Base-by-base conservation (phyloP, 768 basidiomycete genomes). In the Termitomyces eurrhizus region DNA sequence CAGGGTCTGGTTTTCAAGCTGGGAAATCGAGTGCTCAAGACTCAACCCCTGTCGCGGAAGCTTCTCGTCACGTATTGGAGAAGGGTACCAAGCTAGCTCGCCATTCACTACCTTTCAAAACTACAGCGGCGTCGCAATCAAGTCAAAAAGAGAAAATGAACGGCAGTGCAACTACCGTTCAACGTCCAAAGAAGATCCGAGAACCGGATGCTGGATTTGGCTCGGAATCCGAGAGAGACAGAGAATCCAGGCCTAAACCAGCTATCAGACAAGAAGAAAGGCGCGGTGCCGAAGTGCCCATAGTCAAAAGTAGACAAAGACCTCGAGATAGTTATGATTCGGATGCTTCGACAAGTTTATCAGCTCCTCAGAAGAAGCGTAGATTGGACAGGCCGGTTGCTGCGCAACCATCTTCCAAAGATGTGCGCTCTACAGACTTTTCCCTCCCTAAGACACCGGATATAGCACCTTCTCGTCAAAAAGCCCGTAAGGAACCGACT, bases 1-100 rank as follows among this genome's bases (percentile, higher is more conserved):
- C 83, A 33, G 83, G 83, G 0, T 83, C 83, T 4, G 82, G 82
- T 3, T 82, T 75, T 64, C 75, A 73, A 60, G 73, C 70, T 7
- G 76, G 76, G 32, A 73, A 73, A 57, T 54, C 72, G n/a, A 64
- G 69, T 0, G 67, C 72, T 46, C 73, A 64, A 45, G 53, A 67
- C 52, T 21, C 58, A 6, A 45, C 21, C 52, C 45, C 49, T 39
- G 32, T 50, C 24, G 9, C 59, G 3, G 54, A 59, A 12, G 61
- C 8, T 48, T 37, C 65, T 13, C 57, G 44, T 16, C 57, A 41
- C 59, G 57, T 54, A 62, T 61, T 42, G 64, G 52, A 70, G 56
- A 59, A 67, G 60, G 53, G 66, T 64, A 33, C 63, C 75, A 11
- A 63, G 67, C 11, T 49, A 71, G 2, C 45, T 26, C 62, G 56